Conservation (phyloP, 345 rosid species). For the Corymbia maculata region DNA sequence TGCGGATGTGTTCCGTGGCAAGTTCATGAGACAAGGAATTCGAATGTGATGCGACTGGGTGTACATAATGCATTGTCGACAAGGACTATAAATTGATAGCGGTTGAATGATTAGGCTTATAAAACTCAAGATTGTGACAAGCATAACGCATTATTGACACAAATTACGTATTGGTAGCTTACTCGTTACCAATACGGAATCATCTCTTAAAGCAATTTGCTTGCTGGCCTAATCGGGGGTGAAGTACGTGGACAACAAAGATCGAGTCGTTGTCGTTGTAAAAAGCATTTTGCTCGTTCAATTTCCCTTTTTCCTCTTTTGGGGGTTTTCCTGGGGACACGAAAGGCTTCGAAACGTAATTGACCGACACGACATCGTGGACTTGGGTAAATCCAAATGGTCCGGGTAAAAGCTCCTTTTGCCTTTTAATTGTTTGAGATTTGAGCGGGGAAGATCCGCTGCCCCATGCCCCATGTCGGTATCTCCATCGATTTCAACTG, state of each 20-base stretch:
- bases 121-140: neutral
- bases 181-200: neutral
- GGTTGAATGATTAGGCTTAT: neutral
- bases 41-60: neutral
- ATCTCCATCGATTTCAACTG: neutral
- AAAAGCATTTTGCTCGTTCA: neutral
- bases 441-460: neutral
- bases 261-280: neutral
- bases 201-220: neutral
- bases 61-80: neutral
- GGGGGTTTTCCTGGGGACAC: neutral
- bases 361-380: neutral
- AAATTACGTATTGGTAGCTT: neutral
- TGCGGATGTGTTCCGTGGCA: neutral
- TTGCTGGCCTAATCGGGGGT: neutral
- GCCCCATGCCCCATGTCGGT: neutral
- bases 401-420: neutral
- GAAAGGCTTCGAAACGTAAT: neutral
- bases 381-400: neutral
- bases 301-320: neutral
- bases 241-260: neutral
- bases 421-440: neutral
- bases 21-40: neutral
- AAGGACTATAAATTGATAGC: accelerated
- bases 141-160: neutral